These are phyloP conservation scores for Gaeumannomyces tritici DNA, from an alignment of 2,329 filamentous ascomycete species.

Conservation along the genomic window DNA sequence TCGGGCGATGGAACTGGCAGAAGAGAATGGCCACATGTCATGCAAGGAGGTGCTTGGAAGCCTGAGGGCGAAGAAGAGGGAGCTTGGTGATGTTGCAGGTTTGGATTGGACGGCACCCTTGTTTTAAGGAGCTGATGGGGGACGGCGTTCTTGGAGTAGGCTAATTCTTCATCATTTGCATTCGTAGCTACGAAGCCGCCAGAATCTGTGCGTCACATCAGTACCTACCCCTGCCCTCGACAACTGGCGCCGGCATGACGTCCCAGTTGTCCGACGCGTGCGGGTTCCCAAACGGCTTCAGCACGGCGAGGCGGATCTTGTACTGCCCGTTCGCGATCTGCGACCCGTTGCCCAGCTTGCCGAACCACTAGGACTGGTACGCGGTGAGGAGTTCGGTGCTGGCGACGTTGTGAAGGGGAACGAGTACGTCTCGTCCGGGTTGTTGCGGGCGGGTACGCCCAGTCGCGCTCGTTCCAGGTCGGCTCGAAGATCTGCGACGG, in stretches of 20 bases:
- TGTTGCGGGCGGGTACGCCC: conserved; percentile 13
- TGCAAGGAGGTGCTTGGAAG: background rate
- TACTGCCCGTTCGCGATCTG: conserved; percentile 21
- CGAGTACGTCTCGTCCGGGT: conserved; percentile 5
- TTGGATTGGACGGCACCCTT: background rate
- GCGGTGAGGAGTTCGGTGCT: conserved; percentile 10
- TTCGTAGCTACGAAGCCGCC: too few relatives aligned
- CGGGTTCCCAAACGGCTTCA: conserved; percentile 7
- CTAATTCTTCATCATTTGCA: background rate
- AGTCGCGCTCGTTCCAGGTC: conserved; percentile 12
- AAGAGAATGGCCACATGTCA: background rate
- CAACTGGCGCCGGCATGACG: background rate
- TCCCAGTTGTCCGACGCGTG: conserved; percentile 5
- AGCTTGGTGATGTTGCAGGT: background rate
- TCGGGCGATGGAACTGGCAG: background rate
- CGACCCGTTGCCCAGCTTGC: conserved; percentile 17
- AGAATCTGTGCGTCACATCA: background rate
- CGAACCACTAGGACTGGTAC: conserved; percentile 9
- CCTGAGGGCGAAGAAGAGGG: background rate
- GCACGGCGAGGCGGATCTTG: conserved; percentile 11
- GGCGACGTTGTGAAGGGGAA: conserved; percentile 11
- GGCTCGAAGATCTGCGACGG: conserved; percentile 9
- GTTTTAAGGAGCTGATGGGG: background rate
- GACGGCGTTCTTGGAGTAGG: background rate
- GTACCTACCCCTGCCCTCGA: background rate